Percentiles rank a stretch among this genome's conserved stretches.
phyloP scores from a whole-genome alignment of 2,329 filamentous ascomycete species.

The Xylaria sp. region DNA sequence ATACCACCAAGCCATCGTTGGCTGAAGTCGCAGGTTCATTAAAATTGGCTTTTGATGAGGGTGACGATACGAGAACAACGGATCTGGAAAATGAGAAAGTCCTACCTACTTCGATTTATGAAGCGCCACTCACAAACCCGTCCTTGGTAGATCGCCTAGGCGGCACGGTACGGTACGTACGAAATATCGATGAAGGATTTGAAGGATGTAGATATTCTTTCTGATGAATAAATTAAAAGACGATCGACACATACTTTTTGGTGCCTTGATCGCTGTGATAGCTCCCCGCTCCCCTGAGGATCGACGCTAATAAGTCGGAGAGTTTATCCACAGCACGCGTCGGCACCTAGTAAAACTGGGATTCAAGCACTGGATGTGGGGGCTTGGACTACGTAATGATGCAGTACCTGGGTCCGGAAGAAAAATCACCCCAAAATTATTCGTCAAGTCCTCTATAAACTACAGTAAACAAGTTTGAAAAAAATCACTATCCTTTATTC shows the following conservation, averaged over 20 bases:
- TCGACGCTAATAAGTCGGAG: constrained; percentile 23
- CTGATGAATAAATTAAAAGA: not conserved
- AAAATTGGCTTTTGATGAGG: not conserved
- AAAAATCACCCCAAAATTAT: no score
- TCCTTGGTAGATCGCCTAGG: not conserved
- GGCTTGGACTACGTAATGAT: constrained; percentile 13
- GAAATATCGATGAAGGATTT: not conserved
- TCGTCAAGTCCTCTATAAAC: no score
- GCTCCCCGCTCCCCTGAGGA: constrained; percentile 25
- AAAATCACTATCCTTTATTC: no score
- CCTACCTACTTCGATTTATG: not conserved
- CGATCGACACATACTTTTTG: not conserved
- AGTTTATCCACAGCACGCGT: not conserved
- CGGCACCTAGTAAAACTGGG: not conserved
- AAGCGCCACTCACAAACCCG: not conserved
- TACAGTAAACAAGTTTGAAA: no score
- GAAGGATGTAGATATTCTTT: not conserved
- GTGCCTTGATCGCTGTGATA: not conserved
- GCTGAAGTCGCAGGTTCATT: not conserved
- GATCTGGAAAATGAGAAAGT: no score
- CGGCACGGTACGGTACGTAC: not conserved
- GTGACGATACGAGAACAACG: no score
- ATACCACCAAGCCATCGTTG: not conserved
- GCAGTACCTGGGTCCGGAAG: not conserved
- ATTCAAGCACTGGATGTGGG: not conserved